phyloP scores from a whole-genome alignment of 2,329 filamentous ascomycete genomes.

The Pseudogymnoascus sp. region DNA sequence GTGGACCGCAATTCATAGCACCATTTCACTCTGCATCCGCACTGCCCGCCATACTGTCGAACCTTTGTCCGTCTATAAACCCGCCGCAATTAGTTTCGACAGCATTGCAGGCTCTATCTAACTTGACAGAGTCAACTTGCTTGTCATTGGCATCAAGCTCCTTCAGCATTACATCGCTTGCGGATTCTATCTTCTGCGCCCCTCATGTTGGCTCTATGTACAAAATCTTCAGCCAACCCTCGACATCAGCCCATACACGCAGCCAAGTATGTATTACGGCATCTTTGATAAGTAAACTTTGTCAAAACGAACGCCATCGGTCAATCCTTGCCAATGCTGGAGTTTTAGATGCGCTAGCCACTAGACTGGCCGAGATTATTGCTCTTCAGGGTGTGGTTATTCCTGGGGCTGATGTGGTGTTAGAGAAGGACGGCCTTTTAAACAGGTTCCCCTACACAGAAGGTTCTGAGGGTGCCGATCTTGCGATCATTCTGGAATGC shows the following conservation, averaged over 20 bases:
- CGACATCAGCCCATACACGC: slow-evolving; percentile 43
- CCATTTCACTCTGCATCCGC: slow-evolving; percentile 62
- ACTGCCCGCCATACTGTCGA: slow-evolving; percentile 61
- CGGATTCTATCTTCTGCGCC: slow-evolving; percentile 56
- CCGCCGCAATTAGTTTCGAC: slow-evolving; percentile 61
- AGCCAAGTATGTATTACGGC: slow-evolving; percentile 55
- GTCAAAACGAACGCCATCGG: slow-evolving; percentile 61
- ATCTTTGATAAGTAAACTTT: slow-evolving; percentile 48
- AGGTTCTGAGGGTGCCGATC: slow-evolving; percentile 47
- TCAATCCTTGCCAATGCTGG: slow-evolving; percentile 62
- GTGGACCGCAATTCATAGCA: slow-evolving; percentile 68
- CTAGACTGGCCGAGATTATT: slow-evolving; percentile 62
- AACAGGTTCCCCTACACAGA: slow-evolving; percentile 50
- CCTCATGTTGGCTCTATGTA: slow-evolving; percentile 54
- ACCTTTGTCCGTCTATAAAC: slow-evolving; percentile 57
- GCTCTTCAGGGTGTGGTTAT: slow-evolving; percentile 61
- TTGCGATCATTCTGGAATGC: slow-evolving; percentile 68
- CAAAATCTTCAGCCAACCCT: slow-evolving; percentile 54
- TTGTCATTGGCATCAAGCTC: slow-evolving; percentile 41
- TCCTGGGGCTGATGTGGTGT: slow-evolving; percentile 48
- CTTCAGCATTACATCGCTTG: slow-evolving; percentile 42
- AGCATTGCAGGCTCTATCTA: slow-evolving; percentile 65
- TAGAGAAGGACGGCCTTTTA: slow-evolving; percentile 43
- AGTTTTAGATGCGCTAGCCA: slow-evolving; percentile 69
- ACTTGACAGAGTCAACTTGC: slow-evolving; percentile 55